Base-by-base conservation (phyloP, 75 land plant genomes). In the Cryptomeria japonica region DNA sequence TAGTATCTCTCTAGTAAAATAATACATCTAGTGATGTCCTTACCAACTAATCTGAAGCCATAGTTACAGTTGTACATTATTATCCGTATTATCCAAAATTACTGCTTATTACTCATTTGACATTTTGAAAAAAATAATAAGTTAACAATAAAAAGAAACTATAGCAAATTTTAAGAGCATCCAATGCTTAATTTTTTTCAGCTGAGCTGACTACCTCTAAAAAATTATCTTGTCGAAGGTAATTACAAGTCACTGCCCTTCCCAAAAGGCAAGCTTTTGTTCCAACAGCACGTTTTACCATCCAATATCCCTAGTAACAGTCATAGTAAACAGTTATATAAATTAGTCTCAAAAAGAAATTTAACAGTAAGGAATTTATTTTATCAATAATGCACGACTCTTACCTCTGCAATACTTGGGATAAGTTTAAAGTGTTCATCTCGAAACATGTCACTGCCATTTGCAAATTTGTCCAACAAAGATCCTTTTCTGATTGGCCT, bases 271-370 rank as follows among this genome's bases (percentile, higher is more conserved):
- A 97, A 82, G 99, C 95, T 91, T 94, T 96, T 56, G 94, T 92
- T 31, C 99, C 99, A 56, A 98, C 99, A 72, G 99, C 99, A 80
- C 98, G 95, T 88, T 94, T 96, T 22, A 96, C 96, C 92, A 98
- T 94, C 99, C 99, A 98, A 89, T 96, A 95, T 28, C 99, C 99
- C 99, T 98, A 90, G 68, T 37, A 84, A 42, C 13, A 53, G 39
- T 56, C 6, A n/a, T 11, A 85, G 82, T 25, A 5, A 37, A 68
- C 37, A 41, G 42, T 25, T 37, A 85, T 32, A 68, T 16, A 73
- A 73, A 10, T 22, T 84, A 85, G 28, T 32, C 1, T 64, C 70
- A 64, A 44, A 41, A 73, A 86, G 85, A 39, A 80, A 36, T 12
- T 39, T 56, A 36, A 1, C 18, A 46, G 55, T 53, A 79, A 19